phyloP scores from a whole-genome alignment of 2,329 filamentous ascomycete species.

The Trichophyton equinum region DNA sequence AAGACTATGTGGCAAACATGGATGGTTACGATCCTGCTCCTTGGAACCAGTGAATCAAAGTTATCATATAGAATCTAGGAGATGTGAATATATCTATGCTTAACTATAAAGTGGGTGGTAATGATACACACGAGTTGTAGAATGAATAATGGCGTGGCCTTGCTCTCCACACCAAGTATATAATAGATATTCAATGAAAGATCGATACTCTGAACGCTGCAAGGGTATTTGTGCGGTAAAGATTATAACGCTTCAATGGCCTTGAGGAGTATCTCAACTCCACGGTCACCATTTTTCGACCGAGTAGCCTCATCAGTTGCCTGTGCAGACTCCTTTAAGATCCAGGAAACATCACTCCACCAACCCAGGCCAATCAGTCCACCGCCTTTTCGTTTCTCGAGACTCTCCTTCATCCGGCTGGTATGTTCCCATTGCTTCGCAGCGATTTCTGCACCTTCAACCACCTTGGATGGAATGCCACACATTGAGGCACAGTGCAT shows the following conservation, averaged over 20 bases:
- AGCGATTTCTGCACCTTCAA: slow-evolving; percentile 75
- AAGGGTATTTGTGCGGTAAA: background rate
- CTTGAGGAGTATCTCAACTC: slow-evolving; percentile 44
- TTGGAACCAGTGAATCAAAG: slow-evolving; percentile 19
- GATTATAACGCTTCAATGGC: slow-evolving; percentile 35
- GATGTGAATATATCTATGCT: background rate
- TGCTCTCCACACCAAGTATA: background rate
- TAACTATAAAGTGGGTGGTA: background rate
- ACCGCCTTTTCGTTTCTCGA: slow-evolving; percentile 66
- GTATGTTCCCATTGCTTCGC: slow-evolving; percentile 94
- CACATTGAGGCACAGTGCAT: slow-evolving; percentile 99
- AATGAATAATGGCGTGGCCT: background rate
- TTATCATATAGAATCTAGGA: background rate
- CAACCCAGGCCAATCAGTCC: slow-evolving; percentile 75
- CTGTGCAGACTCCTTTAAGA: slow-evolving; percentile 42
- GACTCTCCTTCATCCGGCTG: slow-evolving; percentile 71
- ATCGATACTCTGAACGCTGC: background rate
- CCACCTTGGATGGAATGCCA: slow-evolving; percentile 70
- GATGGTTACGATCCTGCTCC: slow-evolving; percentile 34
- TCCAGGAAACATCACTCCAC: slow-evolving; percentile 72
- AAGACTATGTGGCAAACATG: slow-evolving; percentile 38
- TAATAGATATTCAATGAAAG: background rate
- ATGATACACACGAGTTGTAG: background rate
- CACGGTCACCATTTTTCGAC: slow-evolving; percentile 33
- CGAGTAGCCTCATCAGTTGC: slow-evolving; percentile 15